Conservation (phyloP, 202 grass and related monocot genomes). For the Cymbopogon flexuosus region DNA sequence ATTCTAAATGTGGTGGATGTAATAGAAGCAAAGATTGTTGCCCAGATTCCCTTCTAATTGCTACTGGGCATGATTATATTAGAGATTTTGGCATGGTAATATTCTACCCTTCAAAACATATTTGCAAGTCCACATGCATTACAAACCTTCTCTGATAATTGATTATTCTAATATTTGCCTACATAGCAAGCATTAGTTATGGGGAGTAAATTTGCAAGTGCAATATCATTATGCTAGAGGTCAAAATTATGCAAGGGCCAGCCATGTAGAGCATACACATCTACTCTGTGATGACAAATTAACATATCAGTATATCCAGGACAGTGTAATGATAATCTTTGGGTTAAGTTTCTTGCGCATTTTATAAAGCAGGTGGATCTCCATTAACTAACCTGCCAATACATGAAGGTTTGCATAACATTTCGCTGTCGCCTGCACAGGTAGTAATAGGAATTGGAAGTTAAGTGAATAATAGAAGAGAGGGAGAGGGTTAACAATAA, state of each 20-base stretch:
- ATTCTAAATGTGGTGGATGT: background rate
- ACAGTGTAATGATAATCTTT: background rate
- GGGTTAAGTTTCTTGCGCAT: background rate
- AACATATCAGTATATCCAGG: background rate
- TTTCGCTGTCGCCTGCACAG: constrained; percentile 75
- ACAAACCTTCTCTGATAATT: background rate
- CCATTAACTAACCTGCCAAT: constrained; percentile 84
- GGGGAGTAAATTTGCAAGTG: background rate
- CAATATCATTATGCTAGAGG: background rate
- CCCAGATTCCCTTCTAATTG: constrained; percentile 12
- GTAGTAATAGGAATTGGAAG: constrained; percentile 14
- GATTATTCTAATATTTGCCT: background rate
- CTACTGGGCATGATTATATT: background rate
- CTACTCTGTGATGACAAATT: constrained; percentile 20
- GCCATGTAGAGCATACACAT: background rate
- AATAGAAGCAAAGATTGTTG: constrained; percentile 7
- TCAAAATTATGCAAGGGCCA: constrained; percentile 16
- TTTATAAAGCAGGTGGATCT: background rate
- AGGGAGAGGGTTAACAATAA: background rate
- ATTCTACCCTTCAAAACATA: background rate
- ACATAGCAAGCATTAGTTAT: background rate
- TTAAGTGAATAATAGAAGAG: constrained; percentile 17
- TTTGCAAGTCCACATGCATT: background rate
- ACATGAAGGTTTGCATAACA: constrained; percentile 95
- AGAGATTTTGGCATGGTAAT: background rate